Percentiles rank a stretch among this genome's conserved stretches.
These are phyloP conservation scores for Zalaria obscura DNA, from an alignment of 2,329 filamentous ascomycete genomes.

Conservation along the genomic window DNA sequence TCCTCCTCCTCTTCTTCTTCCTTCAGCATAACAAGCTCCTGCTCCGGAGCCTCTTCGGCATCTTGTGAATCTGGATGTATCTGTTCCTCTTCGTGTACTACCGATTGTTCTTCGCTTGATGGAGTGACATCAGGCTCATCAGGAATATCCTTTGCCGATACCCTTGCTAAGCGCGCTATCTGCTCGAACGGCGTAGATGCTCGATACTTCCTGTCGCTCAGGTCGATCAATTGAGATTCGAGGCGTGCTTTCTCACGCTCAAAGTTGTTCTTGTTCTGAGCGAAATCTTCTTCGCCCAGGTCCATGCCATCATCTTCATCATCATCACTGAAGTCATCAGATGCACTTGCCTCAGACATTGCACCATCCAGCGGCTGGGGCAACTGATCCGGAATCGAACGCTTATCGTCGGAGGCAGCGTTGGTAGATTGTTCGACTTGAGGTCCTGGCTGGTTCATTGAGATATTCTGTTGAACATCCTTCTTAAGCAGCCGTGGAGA, in stretches of 20 bases:
- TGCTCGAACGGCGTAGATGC: conserved; percentile 28
- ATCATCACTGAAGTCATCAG: conserved; percentile 19
- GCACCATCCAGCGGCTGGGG: no score
- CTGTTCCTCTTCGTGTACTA: neutral
- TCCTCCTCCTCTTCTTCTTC: conserved; percentile 16
- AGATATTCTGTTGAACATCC: no score
- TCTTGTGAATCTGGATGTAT: neutral
- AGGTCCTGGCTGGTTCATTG: no score
- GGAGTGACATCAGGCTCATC: neutral
- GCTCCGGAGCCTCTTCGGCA: neutral
- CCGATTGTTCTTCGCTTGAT: conserved; percentile 4
- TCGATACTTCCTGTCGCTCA: conserved; percentile 26
- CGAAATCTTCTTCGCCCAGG: conserved; percentile 30
- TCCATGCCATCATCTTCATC: conserved; percentile 32
- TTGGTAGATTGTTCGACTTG: no score
- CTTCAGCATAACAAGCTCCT: conserved; percentile 17
- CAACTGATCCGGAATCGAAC: no score
- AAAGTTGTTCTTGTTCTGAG: conserved; percentile 31
- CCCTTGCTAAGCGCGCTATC: conserved; percentile 24
- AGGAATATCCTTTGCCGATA: conserved; percentile 18
- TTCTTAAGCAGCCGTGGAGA: no score
- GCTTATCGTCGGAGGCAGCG: no score
- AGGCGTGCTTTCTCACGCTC: conserved; percentile 29
- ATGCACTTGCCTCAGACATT: neutral
- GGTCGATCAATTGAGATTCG: conserved; percentile 27